Base-by-base conservation (phyloP, 768 basidiomycete species). In the Sporobolomyces phaffii region DNA sequence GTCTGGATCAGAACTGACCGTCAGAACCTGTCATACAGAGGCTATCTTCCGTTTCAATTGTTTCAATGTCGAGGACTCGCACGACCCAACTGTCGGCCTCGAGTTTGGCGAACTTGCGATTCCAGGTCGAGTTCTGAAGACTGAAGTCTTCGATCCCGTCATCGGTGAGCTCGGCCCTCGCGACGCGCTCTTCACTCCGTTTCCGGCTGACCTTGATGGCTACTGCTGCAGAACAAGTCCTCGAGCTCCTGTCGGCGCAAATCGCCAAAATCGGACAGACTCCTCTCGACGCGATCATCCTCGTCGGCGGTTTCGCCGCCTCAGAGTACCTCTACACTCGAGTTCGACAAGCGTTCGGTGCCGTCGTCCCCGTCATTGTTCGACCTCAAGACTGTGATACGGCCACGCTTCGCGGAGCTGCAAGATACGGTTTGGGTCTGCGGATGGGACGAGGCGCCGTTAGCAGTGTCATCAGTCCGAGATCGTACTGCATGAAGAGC, bases 41-140 rank as follows among this genome's bases (percentile, higher is more conserved):
- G 86, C 84, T 62, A 86, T 86, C 81, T 91, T 91, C 79, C 85
- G 89, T 76, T 92, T 91, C 77, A 91, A 86, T 36, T 91, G 89
- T 77, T 92, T 92, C 81, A 91, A 91, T 70, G 85, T 86, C 20
- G 86, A 89, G 71, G 75, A 75, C 54, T 56, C 41, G 11, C 83
- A 90, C 73, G 90, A 92, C 76, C 83, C 87, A 1, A 80, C 82
- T 29, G 88, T 91, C 28, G 90, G 90, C 1, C 79, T 91, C 59
- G 80, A 87, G 65, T 87, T 91, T 73, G 90, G 90, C 2, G 87
- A 93, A 76, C 81, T 93, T 5, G 84, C 84, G 17, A 88, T 92
- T 70, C 88, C 89, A 4, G 90, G 90, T 22, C 85, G 83, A 69
- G 78, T 90, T 26, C 80, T 93, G 58, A 85, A 90, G 34, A 80